Evolutionary conservation across 176 grass and related monocot species (phyloP).

Genomic region (Zizania latifolia): DNA sequence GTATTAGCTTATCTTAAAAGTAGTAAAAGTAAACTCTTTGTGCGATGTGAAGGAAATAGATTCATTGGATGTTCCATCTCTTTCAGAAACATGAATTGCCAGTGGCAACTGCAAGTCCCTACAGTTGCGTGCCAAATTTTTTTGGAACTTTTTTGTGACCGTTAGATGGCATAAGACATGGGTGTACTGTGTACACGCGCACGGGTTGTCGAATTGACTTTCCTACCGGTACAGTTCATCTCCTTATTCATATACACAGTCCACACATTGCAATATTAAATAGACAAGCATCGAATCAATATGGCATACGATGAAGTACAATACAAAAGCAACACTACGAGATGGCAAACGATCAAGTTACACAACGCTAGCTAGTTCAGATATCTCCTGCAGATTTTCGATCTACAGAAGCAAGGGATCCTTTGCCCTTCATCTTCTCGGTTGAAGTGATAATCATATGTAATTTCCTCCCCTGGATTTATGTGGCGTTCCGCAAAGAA

Average conservation of each 20-base stretch:
- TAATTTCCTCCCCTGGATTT: constrained; percentile 90
- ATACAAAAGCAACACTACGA: neutral
- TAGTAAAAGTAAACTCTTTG: no score
- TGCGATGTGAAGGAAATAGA: no score
- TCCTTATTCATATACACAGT: neutral
- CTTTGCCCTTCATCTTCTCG: constrained; percentile 83
- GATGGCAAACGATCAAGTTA: neutral
- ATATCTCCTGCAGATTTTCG: constrained; percentile 69
- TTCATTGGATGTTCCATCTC: neutral
- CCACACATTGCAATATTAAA: neutral
- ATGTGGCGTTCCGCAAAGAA: constrained; percentile 91
- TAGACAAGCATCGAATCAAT: no score
- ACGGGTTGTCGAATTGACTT: no score
- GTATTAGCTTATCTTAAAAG: no score
- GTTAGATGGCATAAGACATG: no score
- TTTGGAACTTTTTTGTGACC: no score
- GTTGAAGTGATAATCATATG: constrained; percentile 96
- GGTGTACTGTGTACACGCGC: no score
- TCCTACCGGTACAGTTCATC: no score
- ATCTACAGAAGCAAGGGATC: constrained; percentile 86
- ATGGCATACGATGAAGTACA: no score
- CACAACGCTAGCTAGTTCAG: constrained; percentile 50
- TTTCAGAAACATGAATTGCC: neutral
- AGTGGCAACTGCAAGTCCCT: neutral
- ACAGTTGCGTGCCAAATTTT: no score